phyloP scores from a whole-genome alignment of 306 rosid genomes.

The Cicer chorassanicum region DNA sequence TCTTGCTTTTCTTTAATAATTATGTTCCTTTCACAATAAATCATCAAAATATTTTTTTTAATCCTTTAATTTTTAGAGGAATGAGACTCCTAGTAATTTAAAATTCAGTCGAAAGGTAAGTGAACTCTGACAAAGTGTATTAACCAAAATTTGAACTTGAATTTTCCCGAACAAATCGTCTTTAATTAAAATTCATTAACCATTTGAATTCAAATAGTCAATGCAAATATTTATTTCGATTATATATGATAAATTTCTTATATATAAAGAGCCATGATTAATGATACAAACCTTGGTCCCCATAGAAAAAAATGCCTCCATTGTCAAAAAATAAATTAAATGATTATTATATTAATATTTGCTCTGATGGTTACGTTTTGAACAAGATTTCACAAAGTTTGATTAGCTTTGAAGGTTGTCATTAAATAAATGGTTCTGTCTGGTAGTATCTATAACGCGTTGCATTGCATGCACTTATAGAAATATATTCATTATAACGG shows the following conservation, averaged over 20 bases:
- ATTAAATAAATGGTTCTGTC: constrained; percentile 18
- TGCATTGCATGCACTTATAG: constrained; percentile 21
- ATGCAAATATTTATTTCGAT: too few species aligned
- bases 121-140: too few species aligned
- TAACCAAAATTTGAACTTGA: too few species aligned
- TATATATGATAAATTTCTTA: not conserved
- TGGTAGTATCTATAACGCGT: too few species aligned
- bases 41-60: constrained; percentile 28
- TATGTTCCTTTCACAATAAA: constrained; percentile 42
- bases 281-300: constrained; percentile 57
- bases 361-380: too few species aligned
- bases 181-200: too few species aligned
- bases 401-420: constrained; percentile 23
- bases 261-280: constrained; percentile 22
- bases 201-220: rapidly evolving
- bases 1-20: constrained; percentile 36
- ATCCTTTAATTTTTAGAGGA: not conserved
- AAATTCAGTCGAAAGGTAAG: too few species aligned
- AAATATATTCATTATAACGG: constrained; percentile 13
- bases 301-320: constrained; percentile 48
- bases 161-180: too few species aligned
- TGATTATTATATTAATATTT: constrained; percentile 3
- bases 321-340: not conserved
- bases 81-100: too few species aligned
- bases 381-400: not conserved